Base-by-base conservation (phyloP, 2,329 filamentous ascomycete species). In the Ophiostoma quercus region DNA sequence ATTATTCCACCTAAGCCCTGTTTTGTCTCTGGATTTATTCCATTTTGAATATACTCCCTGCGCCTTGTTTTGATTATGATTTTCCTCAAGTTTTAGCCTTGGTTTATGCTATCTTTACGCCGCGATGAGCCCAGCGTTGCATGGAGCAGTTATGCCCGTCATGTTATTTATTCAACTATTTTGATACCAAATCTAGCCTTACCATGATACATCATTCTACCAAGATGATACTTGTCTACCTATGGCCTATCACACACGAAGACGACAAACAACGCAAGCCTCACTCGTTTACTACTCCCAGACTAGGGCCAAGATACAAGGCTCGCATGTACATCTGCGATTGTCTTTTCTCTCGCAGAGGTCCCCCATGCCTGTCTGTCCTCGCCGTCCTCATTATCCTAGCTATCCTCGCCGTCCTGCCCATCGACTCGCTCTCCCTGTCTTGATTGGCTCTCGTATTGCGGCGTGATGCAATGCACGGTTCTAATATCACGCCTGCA, bases 31-130 rank as follows among this genome's bases (percentile, higher is more conserved):
- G 11, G 4, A 19, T 29, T 32, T 60, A 14, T 57, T 57, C 14
- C 25, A 57, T 57, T 19, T 62, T 62, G 57, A 62, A 32, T 62
- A 62, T 62, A 62, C 25, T 62, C 57, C 57, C 57, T 25, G 8
- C 1, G 25, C 57, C 12, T 32, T 62, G 57, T 12, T 16, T 41
- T 12, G 12, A 29, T 29, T 7, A 3, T 32, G 6, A 29, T 32
- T 62, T 29, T 2, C 25, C 25, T 29, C 25, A 1, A 29, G 2
- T 29, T 29, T 29, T 29, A 29, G 25, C 43, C 6, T 32, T 32
- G 25, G 14, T 32, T 19, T 7, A 2, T 0, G 54, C 14, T 25
- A 9, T 32, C 32, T 7, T 62, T 62, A 22, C n/a, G 11, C 8
- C 8, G 12, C 7, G 19, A 19, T n/a, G 16, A 22, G n/a, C n/a